Base-by-base conservation (phyloP, 208 protist species). In the Trypanosoma rangeli region DNA sequence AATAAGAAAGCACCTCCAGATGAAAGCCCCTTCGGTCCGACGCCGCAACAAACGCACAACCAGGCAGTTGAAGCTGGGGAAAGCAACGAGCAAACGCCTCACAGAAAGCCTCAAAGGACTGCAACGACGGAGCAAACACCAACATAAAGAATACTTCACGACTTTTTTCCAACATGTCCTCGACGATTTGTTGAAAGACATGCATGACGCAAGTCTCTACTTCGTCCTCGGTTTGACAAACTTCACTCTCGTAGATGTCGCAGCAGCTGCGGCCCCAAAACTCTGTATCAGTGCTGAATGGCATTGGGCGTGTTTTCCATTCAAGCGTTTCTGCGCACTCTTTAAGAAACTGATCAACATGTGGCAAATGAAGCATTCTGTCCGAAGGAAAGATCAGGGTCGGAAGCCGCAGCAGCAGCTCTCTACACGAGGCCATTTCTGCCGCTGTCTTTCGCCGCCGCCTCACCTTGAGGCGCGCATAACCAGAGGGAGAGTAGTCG, bases 401-500 rank as follows among this genome's bases (percentile, higher is more conserved):
- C 16, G 62, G 58, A 24, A 94, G 68, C 3, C 49, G 46, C 18
- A 12, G 22, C n/a, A 94, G 68, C 20, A 94, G 4, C 20, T 54
- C 61, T 9, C 53, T 48, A 56, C 80, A 76, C 3, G 16, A 64
- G 28, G 58, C 52, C 62, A 69, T 52, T 57, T 95, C 80, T 58
- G 68, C 80, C 12, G 29, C 60, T 12, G 81, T 79, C 75, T 97
- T 94, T 10, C 60, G 50, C 35, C 55, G 62, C 28, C 55, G 58
- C 28, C 35, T 44, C 12, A 95, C 78, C 42, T 80, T 62, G 24
- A 97, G 54, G 7, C 84, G 35, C 35, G 68, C 67, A 56, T 93
- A 83, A 12, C 90, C 90, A 13, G 79, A 86, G 0, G 89, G 84
- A 0, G 89, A 70, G 69, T 93, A 94, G 13, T 85, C 84, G 67